phyloP scores from a whole-genome alignment of 108 stramenopile species.

The Skeletonema marinoi region DNA sequence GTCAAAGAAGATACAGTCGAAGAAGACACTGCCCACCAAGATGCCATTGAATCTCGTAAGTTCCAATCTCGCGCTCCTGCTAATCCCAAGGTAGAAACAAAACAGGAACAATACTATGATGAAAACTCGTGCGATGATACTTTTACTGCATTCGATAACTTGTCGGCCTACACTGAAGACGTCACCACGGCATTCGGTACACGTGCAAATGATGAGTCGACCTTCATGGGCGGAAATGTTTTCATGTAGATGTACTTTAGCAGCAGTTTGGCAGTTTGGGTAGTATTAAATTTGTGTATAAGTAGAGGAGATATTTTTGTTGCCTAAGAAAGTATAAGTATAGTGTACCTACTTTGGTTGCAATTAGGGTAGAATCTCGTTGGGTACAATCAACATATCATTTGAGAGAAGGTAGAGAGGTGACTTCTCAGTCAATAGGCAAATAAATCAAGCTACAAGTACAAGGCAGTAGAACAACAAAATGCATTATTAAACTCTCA shows the following conservation, averaged over 20 bases:
- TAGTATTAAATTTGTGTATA: no score
- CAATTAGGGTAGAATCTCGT: no score
- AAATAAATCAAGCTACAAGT: background rate
- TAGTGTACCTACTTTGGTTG: no score
- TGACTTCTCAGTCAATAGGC: background rate
- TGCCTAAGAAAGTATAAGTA: no score
- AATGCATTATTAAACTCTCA: background rate
- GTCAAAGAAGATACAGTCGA: no score
- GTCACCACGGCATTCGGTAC: background rate
- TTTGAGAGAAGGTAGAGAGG: background rate
- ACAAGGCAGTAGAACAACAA: background rate
- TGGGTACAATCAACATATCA: no score
- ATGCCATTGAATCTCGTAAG: no score
- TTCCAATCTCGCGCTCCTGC: no score
- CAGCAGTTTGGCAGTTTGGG: no score
- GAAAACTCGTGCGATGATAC: background rate
- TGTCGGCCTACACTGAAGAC: background rate
- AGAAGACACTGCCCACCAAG: no score
- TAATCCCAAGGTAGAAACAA: background rate
- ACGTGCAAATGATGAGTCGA: background rate
- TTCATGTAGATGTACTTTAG: background rate
- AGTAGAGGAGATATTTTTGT: no score
- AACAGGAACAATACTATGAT: background rate
- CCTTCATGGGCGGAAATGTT: background rate
- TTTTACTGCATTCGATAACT: background rate